Base-by-base conservation (phyloP, 2,329 filamentous ascomycete genomes). In the Sarocladium brachiariae region DNA sequence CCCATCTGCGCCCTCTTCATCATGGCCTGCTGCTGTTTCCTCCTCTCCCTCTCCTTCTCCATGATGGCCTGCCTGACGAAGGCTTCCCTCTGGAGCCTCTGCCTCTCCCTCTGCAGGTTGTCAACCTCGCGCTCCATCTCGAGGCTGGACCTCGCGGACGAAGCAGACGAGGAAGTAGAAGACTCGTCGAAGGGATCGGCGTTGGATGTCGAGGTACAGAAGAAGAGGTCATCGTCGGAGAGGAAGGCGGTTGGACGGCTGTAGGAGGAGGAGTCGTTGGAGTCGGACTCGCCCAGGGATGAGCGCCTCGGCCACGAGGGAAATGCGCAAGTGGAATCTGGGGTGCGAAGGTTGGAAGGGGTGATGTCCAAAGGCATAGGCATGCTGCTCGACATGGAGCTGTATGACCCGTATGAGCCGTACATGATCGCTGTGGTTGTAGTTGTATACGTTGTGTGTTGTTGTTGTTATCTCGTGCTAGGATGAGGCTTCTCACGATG, bases 171-270 rank as follows among this genome's bases (percentile, higher is more conserved):
- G 25, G 43, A 47, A 11, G 30, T n/a, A 24, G 46, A 13, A 13
- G 46, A 31, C 46, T 49, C 74, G 57, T 78, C 74, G 51, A 74
- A 71, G 56, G 70, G 65, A 57, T 74, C 71, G 61, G 70, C 9
- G 30, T 24, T 25, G 66, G 31, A 27, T 31, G 51, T 52, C 27
- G 33, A 25, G 39, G 33, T 34, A 51, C 49, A 61, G 52, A 76
- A 71, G 64, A 80, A 76, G 51, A 84, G 75, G 58, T 84, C 81
- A 65, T 84, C 81, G 68, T 84, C 81, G 37, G 79, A 81, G 55
- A 84, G 71, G 64, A 74, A 81, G 1, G 77, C 78, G 2, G 75
- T 75, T 16, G 77, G 73, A 53, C 73, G 72, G 56, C 25, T n/a
- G n/a, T n/a, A 24, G 46, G 6, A 35, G 13, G 46, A 35, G 18